phyloP scores from a whole-genome alignment of 768 basidiomycete species.

The Mycena chlorophos region DNA sequence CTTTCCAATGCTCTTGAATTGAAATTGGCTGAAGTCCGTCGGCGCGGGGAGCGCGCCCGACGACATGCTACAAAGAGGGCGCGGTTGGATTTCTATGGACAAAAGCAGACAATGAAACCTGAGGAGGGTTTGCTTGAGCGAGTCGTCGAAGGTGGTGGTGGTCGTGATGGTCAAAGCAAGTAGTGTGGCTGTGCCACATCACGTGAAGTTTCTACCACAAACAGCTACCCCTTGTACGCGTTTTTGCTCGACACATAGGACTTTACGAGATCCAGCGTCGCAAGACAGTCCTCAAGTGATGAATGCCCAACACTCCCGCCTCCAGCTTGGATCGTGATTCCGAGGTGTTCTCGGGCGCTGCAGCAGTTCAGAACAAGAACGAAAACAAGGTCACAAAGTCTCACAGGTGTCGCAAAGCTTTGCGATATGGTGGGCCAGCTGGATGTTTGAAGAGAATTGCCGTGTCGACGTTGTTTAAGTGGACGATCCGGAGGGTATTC shows the following conservation, averaged over 20 bases:
- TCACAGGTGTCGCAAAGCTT: constrained; percentile 85
- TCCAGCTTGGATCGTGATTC: constrained; percentile 78
- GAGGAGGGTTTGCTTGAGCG: neutral
- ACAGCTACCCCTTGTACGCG: constrained; percentile 8
- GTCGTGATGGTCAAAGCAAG: neutral
- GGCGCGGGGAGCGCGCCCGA: neutral
- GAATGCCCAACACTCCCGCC: constrained; percentile 80
- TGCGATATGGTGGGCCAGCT: constrained; percentile 70
- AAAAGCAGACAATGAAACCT: neutral
- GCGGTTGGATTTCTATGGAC: neutral
- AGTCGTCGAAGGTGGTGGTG: neutral
- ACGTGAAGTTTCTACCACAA: constrained; percentile 7
- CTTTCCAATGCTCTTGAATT: constrained; percentile 56
- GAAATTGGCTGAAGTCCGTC: constrained; percentile 33
- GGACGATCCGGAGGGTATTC: constrained; percentile 84
- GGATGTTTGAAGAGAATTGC: constrained; percentile 82
- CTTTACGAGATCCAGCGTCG: constrained; percentile 82
- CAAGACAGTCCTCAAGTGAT: constrained; percentile 85
- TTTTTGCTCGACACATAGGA: constrained; percentile 5
- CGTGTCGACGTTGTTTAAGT: constrained; percentile 85
- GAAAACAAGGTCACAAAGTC: constrained; percentile 22
- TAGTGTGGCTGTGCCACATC: too few species aligned
- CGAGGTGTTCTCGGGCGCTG: constrained; percentile 82
- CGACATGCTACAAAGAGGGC: constrained; percentile 6
- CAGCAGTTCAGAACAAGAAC: constrained; percentile 9